phyloP scores from a whole-genome alignment of 2,329 filamentous ascomycete genomes.

The Penicillium frequentans region DNA sequence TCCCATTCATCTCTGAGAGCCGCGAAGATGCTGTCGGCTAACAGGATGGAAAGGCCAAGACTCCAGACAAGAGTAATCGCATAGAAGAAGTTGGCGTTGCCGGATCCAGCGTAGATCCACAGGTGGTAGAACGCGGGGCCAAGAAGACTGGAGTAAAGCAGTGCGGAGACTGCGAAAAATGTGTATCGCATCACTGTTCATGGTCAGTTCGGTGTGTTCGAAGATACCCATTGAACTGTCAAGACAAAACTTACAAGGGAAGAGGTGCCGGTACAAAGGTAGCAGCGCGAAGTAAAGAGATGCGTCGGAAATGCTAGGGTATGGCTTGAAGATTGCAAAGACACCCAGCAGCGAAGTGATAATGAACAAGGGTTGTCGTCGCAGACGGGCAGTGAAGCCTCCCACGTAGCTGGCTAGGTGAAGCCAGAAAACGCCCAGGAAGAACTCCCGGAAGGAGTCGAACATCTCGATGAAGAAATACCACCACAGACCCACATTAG shows the following conservation, averaged over 20 bases:
- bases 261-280: constrained; percentile 85
- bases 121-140: constrained; percentile 95
- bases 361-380: constrained; percentile 82
- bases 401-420: constrained; percentile 89
- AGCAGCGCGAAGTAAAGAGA: constrained; percentile 81
- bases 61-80: constrained; percentile 99
- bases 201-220: constrained; percentile 26
- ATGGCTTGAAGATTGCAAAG: constrained; percentile 94
- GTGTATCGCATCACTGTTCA: constrained; percentile 80
- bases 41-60: constrained; percentile 78
- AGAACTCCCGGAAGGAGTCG: constrained; percentile 95
- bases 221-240: not conserved
- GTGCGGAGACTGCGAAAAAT: constrained; percentile 77
- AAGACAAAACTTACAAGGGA: constrained; percentile 62
- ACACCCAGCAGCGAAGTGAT: constrained; percentile 82
- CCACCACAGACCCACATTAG: constrained; percentile 97
- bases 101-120: constrained; percentile 97
- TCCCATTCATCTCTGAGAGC: constrained; percentile 92
- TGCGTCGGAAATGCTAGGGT: constrained; percentile 88
- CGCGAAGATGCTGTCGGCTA: constrained; percentile 86
- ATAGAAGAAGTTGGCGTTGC: constrained; percentile 99
- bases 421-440: constrained; percentile 96
- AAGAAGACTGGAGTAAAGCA: constrained; percentile 84
- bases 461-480: constrained; percentile 99
- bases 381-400: constrained; percentile 78